Evolutionary conservation across 176 grass and related monocot genomes (phyloP), one percentile per base, ranked within the genome.

Genomic region (Musa acuminata): DNA sequence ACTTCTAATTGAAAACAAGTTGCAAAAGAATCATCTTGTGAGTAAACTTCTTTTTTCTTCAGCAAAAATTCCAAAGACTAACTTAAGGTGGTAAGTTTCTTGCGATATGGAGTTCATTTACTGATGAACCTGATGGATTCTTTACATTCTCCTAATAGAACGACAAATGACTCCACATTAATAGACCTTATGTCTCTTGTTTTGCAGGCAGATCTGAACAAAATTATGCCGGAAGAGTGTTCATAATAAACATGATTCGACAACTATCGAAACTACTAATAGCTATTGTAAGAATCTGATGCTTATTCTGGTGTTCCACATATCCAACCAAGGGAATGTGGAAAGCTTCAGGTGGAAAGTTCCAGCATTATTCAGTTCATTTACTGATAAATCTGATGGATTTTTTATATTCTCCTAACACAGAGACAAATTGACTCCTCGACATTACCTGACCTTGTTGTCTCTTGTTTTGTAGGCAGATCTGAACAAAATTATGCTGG

Each of bases 281-380:
- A 7, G n/a, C 17, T 74, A 24, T 66, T 77, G 24, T 22, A 24
- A 79, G 80, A 82, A 73, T 2, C 13, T 20, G 35, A 50, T 77
- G 52, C 2, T 17, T 66, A 26, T 14, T 69, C 52, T 55, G 10
- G 52, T 43, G 49, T 12, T 55, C 4, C 16, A 90, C 72, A 85
- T 77, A 96, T 89, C 92, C 59, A 86, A 72, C 82, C 92, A 92
- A 64, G 92, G 35, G 4, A 43, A 43, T 43, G 35, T 43, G 35
- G 35, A 29, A 29, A 29, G 27, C 27, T 29, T 29, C 2, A 29
- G 27, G 27, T 29, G 27, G 27, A 35, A 35, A 35, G 29, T 35
- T 35, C 11, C 9, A 64, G 60, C 10, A 64, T 22, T 64, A 22
- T 9, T 64, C 64, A 67, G 64, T 67, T 35, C 64, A 67, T 67